These are phyloP conservation scores for Microascus cirrosus DNA, from an alignment of 2,329 filamentous ascomycete genomes.

Conservation along the genomic window DNA sequence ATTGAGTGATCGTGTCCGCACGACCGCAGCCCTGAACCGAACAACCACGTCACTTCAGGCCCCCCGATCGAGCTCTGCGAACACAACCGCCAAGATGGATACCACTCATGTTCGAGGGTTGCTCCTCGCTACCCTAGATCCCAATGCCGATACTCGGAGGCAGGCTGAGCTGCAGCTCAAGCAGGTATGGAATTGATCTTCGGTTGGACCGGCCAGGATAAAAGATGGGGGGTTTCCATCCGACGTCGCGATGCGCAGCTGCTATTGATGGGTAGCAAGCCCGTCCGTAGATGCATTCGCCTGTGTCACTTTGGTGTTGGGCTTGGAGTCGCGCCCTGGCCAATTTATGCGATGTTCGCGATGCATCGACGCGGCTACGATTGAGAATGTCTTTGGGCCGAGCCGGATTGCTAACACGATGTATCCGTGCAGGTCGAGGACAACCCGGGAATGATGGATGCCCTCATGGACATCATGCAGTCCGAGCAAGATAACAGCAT, in stretches of 20 bases:
- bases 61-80: neutral
- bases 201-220: neutral
- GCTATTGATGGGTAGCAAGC: neutral
- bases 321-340: neutral
- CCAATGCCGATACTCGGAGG: constrained; percentile 63
- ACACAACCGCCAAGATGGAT: constrained; percentile 44
- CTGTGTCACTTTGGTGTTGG: neutral
- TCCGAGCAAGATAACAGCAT: constrained; percentile 76
- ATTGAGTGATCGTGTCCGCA: constrained; percentile 4
- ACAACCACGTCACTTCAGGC: neutral
- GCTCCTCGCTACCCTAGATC: constrained; percentile 64
- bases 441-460: constrained; percentile 80
- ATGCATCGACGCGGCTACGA: neutral
- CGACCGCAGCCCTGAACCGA: neutral
- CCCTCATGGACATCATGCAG: constrained; percentile 82
- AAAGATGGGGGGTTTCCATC: neutral
- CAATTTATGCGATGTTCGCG: neutral
- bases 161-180: constrained; percentile 73
- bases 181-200: constrained; percentile 44
- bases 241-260: neutral
- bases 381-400: neutral
- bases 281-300: neutral
- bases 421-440: constrained; percentile 61
- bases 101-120: constrained; percentile 62
- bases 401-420: neutral